Conservation (phyloP, 176 grass and related monocot species). For the Tillandsia leiboldiana region DNA sequence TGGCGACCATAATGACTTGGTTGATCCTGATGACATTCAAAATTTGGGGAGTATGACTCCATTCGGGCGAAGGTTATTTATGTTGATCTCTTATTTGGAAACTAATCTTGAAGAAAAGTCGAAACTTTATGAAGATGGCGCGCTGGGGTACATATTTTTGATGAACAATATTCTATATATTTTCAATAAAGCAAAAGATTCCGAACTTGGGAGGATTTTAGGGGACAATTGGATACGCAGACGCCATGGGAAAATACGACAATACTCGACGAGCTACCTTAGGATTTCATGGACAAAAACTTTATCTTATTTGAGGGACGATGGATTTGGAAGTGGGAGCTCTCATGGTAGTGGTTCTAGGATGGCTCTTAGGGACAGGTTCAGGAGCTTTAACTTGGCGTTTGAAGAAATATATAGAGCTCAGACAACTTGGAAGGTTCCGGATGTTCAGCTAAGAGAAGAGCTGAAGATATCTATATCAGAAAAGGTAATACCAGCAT, state of each 20-base stretch:
- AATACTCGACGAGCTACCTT: constrained; percentile 78
- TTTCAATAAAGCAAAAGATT: constrained; percentile 76
- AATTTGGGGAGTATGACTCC: constrained; percentile 62
- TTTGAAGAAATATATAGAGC: constrained; percentile 87
- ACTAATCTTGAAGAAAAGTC: constrained; percentile 89
- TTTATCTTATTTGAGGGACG: constrained; percentile 79
- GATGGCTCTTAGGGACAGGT: constrained; percentile 75
- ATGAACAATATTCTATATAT: constrained; percentile 97
- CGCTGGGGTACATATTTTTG: constrained; percentile 79
- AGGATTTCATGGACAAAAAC: constrained; percentile 85
- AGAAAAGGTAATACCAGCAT: constrained; percentile 88
- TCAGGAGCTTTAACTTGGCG: constrained; percentile 82
- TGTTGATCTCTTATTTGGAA: constrained; percentile 83
- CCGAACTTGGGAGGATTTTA: constrained; percentile 76
- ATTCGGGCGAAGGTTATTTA: constrained; percentile 41
- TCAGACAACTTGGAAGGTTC: constrained; percentile 88
- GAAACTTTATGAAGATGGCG: constrained; percentile 76
- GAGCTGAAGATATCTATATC: constrained; percentile 96
- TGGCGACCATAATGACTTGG: constrained; percentile 14
- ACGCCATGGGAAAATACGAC: constrained; percentile 64
- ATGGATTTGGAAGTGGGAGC: constrained; percentile 59
- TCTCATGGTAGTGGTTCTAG: constrained; percentile 39
- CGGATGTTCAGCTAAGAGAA: constrained; percentile 72
- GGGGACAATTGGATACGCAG: constrained; percentile 75
- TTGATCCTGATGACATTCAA: constrained; percentile 38